These are phyloP conservation scores for Phytopythium ostracodes DNA, from an alignment of 352 stramenopile genomes.

Conservation along the genomic window DNA sequence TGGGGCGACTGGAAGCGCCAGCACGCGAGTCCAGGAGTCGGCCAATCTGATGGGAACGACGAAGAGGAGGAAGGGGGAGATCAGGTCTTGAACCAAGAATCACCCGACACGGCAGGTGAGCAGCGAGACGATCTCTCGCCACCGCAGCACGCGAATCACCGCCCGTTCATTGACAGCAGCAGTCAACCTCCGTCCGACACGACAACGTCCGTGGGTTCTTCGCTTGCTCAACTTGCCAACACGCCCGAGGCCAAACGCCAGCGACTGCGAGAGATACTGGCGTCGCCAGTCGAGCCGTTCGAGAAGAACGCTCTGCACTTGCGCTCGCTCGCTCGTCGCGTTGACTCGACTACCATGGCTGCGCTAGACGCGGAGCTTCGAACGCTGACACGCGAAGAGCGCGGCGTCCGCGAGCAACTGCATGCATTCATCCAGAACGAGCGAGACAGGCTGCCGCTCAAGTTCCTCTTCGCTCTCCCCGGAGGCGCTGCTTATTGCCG, in stretches of 20 bases:
- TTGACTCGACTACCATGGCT: slow-evolving; percentile 47
- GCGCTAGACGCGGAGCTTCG: slow-evolving; percentile 40
- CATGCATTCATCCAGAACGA: slow-evolving; percentile 51
- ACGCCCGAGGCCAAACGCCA: slow-evolving; percentile 57
- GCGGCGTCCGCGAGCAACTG: slow-evolving; percentile 31
- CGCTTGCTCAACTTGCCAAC: slow-evolving; percentile 12
- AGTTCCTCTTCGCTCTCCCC: slow-evolving; percentile 79
- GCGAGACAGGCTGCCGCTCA: slow-evolving; percentile 59
- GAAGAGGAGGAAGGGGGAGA: slow-evolving; percentile 15
- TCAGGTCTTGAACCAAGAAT: background rate
- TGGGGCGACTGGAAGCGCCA: slow-evolving; percentile 41
- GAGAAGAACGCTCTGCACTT: slow-evolving; percentile 36
- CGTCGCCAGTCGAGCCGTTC: slow-evolving; percentile 52
- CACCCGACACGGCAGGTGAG: background rate
- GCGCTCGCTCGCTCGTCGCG: slow-evolving; percentile 31
- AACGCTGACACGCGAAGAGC: slow-evolving; percentile 34
- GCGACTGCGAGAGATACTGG: slow-evolving; percentile 59
- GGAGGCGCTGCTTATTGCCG: slow-evolving; percentile 73
- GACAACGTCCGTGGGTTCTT: background rate
- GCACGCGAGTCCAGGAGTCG: slow-evolving; percentile 8
- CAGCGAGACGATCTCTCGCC: too few species aligned
- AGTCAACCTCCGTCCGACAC: background rate
- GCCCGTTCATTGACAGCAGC: background rate
- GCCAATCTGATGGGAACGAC: background rate
- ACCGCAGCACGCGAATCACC: background rate